These are phyloP conservation scores for Zalaria obscura DNA, from an alignment of 2,329 filamentous ascomycete genomes.

Conservation along the genomic window DNA sequence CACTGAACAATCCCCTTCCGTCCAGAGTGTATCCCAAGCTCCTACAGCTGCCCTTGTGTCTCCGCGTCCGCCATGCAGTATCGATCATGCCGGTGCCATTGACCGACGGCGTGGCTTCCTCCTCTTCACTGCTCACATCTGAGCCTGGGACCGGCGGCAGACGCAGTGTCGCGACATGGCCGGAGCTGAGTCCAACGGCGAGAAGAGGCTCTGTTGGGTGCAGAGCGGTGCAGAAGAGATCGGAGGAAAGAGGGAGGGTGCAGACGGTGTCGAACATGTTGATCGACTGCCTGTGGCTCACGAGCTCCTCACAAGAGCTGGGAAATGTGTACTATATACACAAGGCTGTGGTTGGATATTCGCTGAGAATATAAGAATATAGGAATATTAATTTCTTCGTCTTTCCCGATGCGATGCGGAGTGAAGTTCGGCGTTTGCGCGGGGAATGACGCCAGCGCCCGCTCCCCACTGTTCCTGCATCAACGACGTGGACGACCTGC, in stretches of 20 bases:
- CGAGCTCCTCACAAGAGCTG: too few relatives aligned
- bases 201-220: slow-evolving; percentile 76
- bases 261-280: slow-evolving; percentile 84
- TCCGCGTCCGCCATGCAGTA: slow-evolving; percentile 69
- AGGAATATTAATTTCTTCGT: too few relatives aligned
- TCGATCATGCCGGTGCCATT: slow-evolving; percentile 64
- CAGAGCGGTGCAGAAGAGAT: slow-evolving; percentile 77
- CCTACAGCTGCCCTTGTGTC: slow-evolving; percentile 90
- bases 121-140: slow-evolving; percentile 36
- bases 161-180: slow-evolving; percentile 74
- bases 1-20: slow-evolving; percentile 50
- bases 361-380: too few relatives aligned
- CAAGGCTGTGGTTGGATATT: too few relatives aligned
- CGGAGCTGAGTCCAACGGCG: slow-evolving; percentile 70
- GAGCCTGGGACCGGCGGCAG: slow-evolving; percentile 43
- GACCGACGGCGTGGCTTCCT: slow-evolving; percentile 29
- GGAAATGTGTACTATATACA: too few relatives aligned
- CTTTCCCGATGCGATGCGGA: too few relatives aligned
- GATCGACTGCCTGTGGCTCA: too few relatives aligned
- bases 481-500: too few relatives aligned
- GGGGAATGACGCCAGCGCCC: too few relatives aligned
- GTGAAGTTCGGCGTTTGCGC: too few relatives aligned
- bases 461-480: too few relatives aligned
- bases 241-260: slow-evolving; percentile 69
- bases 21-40: slow-evolving; percentile 66